Evolutionary conservation across 495 filamentous ascomycete genomes (phyloP).

Genomic region (Penicillium robsamsonii): DNA sequence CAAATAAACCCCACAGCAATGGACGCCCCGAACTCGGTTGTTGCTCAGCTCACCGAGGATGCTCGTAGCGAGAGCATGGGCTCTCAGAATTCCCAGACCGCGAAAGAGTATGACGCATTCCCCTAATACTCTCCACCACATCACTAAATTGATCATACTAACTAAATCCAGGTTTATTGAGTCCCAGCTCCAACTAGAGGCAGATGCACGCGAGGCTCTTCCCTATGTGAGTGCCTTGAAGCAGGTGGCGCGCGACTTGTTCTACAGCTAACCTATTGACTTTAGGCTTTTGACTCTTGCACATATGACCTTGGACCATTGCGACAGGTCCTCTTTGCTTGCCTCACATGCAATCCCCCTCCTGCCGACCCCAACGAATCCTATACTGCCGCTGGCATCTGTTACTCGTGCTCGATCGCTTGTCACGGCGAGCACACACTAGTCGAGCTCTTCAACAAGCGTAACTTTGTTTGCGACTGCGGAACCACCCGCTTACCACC

Average conservation of each 20-base stretch:
- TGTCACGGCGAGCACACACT: constrained; percentile 95
- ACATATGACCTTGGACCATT: constrained; percentile 83
- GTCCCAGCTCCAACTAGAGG: constrained; percentile 85
- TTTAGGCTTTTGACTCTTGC: constrained; percentile 84
- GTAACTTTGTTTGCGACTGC: constrained; percentile 95
- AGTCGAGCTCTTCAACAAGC: constrained; percentile 94
- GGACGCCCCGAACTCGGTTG: constrained; percentile 9
- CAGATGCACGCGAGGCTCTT: constrained; percentile 88
- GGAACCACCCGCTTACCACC: constrained; percentile 78
- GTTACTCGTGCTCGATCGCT: constrained; percentile 93
- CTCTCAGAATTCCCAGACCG: constrained; percentile 80
- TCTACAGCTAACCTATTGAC: constrained; percentile 10
- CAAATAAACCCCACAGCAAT: neutral
- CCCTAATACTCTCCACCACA: neutral
- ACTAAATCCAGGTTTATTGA: constrained; percentile 69
- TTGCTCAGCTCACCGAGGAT: constrained; percentile 12
- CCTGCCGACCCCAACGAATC: constrained; percentile 55
- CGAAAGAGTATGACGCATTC: constrained; percentile 63
- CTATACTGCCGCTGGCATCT: constrained; percentile 80
- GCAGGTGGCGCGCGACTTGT: constrained; percentile 4
- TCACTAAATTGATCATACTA: constrained; percentile 2
- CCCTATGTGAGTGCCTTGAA: constrained; percentile 65
- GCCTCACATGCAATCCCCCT: constrained; percentile 87
- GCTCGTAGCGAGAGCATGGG: constrained; percentile 51
- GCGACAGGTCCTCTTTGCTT: constrained; percentile 84